These are phyloP conservation scores for Oldenlandia corymbosa DNA, from an alignment of 257 asterid species.

Conservation along the genomic window DNA sequence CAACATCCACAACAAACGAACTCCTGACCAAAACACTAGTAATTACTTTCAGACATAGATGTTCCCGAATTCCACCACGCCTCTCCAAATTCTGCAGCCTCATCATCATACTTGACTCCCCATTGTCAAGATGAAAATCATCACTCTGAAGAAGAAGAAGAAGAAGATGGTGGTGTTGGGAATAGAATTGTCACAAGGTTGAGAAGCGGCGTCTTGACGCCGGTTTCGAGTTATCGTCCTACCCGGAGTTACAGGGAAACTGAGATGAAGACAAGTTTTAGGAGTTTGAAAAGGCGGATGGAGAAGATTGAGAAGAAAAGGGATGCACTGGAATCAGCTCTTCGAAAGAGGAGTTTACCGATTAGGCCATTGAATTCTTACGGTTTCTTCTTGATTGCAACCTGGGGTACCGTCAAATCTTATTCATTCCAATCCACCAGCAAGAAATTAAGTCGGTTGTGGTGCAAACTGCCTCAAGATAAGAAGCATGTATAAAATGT, in stretches of 20 bases:
- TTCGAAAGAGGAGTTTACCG: slow-evolving; percentile 23
- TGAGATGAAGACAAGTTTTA: neutral
- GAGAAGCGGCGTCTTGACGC: neutral
- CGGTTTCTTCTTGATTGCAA: slow-evolving; percentile 29
- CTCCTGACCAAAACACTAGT: no score
- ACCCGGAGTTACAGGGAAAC: neutral
- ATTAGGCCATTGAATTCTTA: slow-evolving; percentile 32
- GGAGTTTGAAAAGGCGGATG: neutral
- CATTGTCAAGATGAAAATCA: no score
- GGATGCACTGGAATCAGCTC: slow-evolving; percentile 8
- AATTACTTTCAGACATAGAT: neutral
- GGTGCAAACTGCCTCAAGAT: slow-evolving; percentile 26
- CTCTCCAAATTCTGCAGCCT: no score
- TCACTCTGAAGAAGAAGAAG: no score
- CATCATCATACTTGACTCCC: no score
- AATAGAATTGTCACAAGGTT: neutral
- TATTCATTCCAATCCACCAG: slow-evolving; percentile 28
- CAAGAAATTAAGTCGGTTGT: slow-evolving; percentile 27
- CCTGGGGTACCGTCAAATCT: slow-evolving; percentile 26
- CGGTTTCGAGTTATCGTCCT: neutral
- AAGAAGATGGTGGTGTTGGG: neutral
- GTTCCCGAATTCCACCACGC: neutral
- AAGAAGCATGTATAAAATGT: slow-evolving; percentile 27
- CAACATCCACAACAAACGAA: neutral
- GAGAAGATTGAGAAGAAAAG: neutral